phyloP scores from a whole-genome alignment of 345 rosid species.

The Populus euphratica region DNA sequence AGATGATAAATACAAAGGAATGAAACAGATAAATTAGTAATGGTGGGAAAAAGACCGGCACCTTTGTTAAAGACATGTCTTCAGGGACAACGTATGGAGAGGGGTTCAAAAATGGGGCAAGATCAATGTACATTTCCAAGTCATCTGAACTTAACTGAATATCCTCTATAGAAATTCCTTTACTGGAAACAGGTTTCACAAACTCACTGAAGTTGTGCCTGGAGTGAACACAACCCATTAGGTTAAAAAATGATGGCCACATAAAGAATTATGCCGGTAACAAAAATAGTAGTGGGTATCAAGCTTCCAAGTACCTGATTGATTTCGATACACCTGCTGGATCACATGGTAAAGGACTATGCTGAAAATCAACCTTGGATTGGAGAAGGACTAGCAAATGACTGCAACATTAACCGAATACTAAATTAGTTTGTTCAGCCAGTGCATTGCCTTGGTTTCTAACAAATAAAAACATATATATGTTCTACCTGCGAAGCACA shows the following conservation, averaged over 20 bases:
- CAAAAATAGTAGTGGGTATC: background rate
- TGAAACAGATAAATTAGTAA: background rate
- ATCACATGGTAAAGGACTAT: conserved; percentile 80
- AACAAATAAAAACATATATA: background rate
- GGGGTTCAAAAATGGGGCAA: conserved; percentile 88
- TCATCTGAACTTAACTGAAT: conserved; percentile 77
- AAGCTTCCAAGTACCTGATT: conserved; percentile 42
- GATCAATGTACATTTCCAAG: conserved; percentile 96
- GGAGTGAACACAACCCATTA: conserved; percentile 16
- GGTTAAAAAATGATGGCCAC: background rate
- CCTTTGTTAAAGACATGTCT: conserved; percentile 99
- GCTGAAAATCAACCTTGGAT: conserved; percentile 91
- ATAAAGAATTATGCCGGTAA: background rate
- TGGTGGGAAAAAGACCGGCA: conserved; percentile 4
- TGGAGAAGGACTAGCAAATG: conserved; percentile 96
- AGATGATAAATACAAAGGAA: background rate
- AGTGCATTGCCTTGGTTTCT: background rate
- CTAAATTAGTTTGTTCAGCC: background rate
- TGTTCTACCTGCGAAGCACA: conserved; percentile 79
- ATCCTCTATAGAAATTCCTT: conserved; percentile 80
- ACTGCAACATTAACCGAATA: conserved; percentile 45
- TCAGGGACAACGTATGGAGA: conserved; percentile 93
- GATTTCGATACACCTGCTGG: conserved; percentile 46
- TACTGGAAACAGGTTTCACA: conserved; percentile 89
- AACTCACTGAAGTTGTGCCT: conserved; percentile 91